Conservation (phyloP, 768 basidiomycete genomes). For the Suillus decipiens region DNA sequence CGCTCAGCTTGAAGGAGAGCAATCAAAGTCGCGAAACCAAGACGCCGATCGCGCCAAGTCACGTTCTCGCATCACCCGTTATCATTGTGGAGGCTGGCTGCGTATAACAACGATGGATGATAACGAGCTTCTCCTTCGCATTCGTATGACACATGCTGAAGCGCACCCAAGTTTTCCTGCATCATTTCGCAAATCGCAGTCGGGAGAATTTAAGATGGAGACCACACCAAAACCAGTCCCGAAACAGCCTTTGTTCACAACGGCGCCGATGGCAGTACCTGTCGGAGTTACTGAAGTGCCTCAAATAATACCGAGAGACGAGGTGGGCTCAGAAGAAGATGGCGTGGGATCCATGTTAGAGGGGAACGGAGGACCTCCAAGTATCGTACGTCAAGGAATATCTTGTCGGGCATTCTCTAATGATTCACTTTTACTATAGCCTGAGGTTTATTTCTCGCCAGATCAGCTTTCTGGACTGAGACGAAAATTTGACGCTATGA, state of each 20-base stretch:
- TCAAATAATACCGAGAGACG: not conserved
- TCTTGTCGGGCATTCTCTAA: not conserved
- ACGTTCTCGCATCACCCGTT: constrained; percentile 35
- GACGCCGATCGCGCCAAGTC: constrained; percentile 34
- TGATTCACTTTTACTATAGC: constrained; percentile 13
- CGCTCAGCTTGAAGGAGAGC: constrained; percentile 36
- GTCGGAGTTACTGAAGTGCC: not conserved
- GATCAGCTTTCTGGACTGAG: constrained; percentile 33
- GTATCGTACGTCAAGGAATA: not conserved
- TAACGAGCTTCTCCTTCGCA: constrained; percentile 35
- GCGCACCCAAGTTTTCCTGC: constrained; percentile 35
- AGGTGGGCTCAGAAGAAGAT: not conserved
- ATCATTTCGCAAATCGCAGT: constrained; percentile 34
- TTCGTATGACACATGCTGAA: constrained; percentile 38
- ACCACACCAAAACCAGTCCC: constrained; percentile 28
- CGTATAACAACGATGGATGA: constrained; percentile 40
- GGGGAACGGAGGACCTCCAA: constrained; percentile 3
- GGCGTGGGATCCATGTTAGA: not conserved
- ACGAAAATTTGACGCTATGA: constrained; percentile 34
- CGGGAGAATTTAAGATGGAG: constrained; percentile 36
- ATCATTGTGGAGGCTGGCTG: constrained; percentile 37
- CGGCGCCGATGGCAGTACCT: constrained; percentile 13
- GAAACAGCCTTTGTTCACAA: constrained; percentile 25
- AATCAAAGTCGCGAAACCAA: constrained; percentile 35
- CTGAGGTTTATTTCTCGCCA: constrained; percentile 33